These are phyloP conservation scores for Dendrostoma leiphaemia DNA, from an alignment of 2,329 filamentous ascomycete genomes.

Conservation along the genomic window DNA sequence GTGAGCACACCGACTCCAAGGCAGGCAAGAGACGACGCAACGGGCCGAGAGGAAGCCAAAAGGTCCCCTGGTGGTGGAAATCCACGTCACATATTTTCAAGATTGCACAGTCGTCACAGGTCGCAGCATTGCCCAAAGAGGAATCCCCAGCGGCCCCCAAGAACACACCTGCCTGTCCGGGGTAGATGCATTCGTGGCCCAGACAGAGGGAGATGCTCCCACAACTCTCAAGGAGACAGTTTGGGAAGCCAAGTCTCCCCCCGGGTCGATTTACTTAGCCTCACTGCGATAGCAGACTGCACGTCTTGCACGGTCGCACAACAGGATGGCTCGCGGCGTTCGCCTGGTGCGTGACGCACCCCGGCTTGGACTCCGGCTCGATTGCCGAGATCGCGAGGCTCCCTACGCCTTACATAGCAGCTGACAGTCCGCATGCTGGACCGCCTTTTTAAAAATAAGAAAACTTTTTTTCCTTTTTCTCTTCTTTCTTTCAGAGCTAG, in stretches of 20 bases:
- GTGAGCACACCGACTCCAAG: neutral
- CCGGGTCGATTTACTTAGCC: neutral
- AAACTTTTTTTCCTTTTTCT: too few species aligned
- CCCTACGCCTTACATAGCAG: neutral
- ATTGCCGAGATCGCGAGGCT: neutral
- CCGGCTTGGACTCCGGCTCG: neutral
- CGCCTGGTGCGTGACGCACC: neutral
- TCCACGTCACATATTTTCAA: neutral
- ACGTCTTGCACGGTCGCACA: neutral
- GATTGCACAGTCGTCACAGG: too few species aligned
- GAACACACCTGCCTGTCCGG: constrained; percentile 4
- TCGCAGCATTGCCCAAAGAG: neutral
- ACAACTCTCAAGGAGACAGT: neutral
- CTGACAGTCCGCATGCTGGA: too few species aligned
- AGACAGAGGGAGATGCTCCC: too few species aligned
- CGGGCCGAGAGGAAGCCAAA: neutral
- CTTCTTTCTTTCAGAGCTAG: too few species aligned
- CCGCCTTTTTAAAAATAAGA: too few species aligned
- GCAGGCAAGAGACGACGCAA: neutral
- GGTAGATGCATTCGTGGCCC: too few species aligned
- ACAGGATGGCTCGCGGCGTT: neutral
- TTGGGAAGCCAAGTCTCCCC: neutral
- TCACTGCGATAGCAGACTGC: neutral
- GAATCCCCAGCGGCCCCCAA: neutral
- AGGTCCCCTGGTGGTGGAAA: neutral